phyloP scores from a whole-genome alignment of 2,329 filamentous ascomycete species.

The Sporothrix pallida region DNA sequence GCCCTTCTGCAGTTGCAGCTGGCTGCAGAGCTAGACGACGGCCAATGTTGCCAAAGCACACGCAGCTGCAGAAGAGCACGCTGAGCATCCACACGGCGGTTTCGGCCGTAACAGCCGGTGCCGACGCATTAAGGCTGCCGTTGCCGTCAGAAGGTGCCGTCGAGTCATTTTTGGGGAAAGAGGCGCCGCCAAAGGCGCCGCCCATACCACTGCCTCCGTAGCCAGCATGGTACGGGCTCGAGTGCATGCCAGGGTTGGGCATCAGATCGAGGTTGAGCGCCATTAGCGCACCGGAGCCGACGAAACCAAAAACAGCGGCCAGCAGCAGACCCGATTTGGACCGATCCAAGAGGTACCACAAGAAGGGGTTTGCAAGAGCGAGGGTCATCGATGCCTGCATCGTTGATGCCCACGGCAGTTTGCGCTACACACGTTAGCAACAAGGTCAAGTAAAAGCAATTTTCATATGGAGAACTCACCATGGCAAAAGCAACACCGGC shows the following conservation, averaged over 20 bases:
- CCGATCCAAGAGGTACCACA: slow-evolving; percentile 97
- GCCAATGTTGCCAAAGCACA: slow-evolving; percentile 97
- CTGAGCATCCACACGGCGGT: slow-evolving; percentile 88
- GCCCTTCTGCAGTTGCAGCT: background rate
- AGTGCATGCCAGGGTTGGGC: slow-evolving; percentile 63
- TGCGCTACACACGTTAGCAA: slow-evolving; percentile 62
- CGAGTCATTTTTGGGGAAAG: slow-evolving; percentile 39
- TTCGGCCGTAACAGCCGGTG: slow-evolving; percentile 65
- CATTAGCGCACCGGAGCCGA: slow-evolving; percentile 75
- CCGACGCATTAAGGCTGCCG: slow-evolving; percentile 30
- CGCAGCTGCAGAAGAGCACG: slow-evolving; percentile 90
- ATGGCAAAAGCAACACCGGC: slow-evolving; percentile 71
- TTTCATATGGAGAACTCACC: slow-evolving; percentile 61
- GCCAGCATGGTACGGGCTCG: slow-evolving; percentile 29
- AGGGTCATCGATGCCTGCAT: slow-evolving; percentile 91
- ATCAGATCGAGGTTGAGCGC: slow-evolving; percentile 79
- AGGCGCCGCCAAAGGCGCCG: slow-evolving; percentile 27
- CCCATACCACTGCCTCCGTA: slow-evolving; percentile 3
- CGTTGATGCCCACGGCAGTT: slow-evolving; percentile 90
- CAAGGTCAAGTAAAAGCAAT: slow-evolving; percentile 18
- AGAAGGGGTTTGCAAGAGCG: slow-evolving; percentile 85
- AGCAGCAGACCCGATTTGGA: slow-evolving; percentile 83
- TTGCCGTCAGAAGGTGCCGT: background rate
- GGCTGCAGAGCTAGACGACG: slow-evolving; percentile 68
- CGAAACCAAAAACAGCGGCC: slow-evolving; percentile 73